phyloP scores from a whole-genome alignment of 2,329 filamentous ascomycete species.

The Ophiostoma pallidulum region DNA sequence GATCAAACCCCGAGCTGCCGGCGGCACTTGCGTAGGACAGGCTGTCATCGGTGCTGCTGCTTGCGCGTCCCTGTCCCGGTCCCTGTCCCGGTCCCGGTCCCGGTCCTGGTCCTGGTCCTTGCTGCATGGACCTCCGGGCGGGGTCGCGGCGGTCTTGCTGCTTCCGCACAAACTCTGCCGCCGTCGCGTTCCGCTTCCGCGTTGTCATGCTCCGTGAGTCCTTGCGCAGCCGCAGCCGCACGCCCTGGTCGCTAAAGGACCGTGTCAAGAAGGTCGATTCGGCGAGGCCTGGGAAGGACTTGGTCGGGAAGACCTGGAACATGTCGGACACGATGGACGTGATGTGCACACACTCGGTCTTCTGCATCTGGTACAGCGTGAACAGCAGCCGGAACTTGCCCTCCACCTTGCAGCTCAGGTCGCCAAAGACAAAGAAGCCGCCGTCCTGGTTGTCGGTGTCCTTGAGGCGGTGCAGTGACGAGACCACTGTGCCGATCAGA shows the following conservation, averaged over 20 bases:
- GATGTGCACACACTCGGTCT: conserved; percentile 27
- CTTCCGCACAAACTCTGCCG: conserved; percentile 20
- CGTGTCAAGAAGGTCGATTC: conserved; percentile 68
- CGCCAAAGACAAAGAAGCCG: conserved; percentile 85
- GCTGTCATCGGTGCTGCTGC: conserved; percentile 6
- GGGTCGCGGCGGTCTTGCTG: conserved; percentile 8
- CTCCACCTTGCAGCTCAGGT: conserved; percentile 68
- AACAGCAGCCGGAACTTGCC: conserved; percentile 68
- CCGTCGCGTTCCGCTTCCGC: conserved; percentile 33
- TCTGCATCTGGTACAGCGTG: conserved; percentile 61
- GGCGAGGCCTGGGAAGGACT: conserved; percentile 53
- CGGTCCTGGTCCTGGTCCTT: too few relatives aligned
- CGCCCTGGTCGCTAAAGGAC: conserved; percentile 78
- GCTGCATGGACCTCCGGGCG: conserved; percentile 1
- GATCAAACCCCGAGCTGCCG: conserved; percentile 8
- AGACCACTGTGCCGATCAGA: conserved; percentile 64
- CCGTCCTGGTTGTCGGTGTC: conserved; percentile 69
- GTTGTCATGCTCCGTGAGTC: conserved; percentile 56
- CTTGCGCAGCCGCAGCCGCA: conserved; percentile 72
- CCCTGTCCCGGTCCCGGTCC: too few relatives aligned
- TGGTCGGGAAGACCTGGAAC: conserved; percentile 57
- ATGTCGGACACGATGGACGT: conserved; percentile 46
- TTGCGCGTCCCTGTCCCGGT: neutral
- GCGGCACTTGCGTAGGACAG: conserved; percentile 3
- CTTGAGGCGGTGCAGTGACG: conserved; percentile 73